Evolutionary conservation across 176 grass and related monocot genomes (phyloP).

Genomic region (Triticum aestivum): DNA sequence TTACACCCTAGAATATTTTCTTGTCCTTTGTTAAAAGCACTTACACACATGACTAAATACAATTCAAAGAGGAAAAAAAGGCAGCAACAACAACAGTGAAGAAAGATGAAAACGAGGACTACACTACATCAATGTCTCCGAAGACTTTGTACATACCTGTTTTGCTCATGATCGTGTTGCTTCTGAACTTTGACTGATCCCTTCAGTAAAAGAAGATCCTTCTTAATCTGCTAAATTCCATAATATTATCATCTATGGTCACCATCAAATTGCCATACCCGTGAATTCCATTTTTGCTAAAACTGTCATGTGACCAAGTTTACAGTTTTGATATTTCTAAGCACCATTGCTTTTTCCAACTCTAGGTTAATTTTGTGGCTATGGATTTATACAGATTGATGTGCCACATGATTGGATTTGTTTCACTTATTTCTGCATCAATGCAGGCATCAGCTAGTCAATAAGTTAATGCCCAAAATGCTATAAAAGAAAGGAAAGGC

Average conservation of each 20-base stretch:
- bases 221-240: neutral
- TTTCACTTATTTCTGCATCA: neutral
- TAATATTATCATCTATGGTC: neutral
- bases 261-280: too few relatives aligned
- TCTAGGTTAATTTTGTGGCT: neutral
- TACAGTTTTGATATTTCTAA: neutral
- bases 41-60: neutral
- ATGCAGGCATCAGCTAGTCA: neutral
- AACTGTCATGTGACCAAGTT: neutral
- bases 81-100: neutral
- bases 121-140: neutral
- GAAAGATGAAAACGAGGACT: neutral
- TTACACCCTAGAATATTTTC: neutral
- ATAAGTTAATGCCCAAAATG: neutral
- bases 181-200: too few relatives aligned
- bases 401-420: neutral
- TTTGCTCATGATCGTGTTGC: neutral
- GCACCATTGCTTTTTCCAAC: neutral
- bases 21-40: neutral
- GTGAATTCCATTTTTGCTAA: neutral
- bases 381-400: neutral
- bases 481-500: too few relatives aligned
- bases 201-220: too few relatives aligned
- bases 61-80: neutral
- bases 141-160: neutral